Percentiles rank a stretch among this genome's conserved stretches.
Conservation (phyloP, 495 filamentous ascomycete genomes). For the Pyrenula massariospora region DNA sequence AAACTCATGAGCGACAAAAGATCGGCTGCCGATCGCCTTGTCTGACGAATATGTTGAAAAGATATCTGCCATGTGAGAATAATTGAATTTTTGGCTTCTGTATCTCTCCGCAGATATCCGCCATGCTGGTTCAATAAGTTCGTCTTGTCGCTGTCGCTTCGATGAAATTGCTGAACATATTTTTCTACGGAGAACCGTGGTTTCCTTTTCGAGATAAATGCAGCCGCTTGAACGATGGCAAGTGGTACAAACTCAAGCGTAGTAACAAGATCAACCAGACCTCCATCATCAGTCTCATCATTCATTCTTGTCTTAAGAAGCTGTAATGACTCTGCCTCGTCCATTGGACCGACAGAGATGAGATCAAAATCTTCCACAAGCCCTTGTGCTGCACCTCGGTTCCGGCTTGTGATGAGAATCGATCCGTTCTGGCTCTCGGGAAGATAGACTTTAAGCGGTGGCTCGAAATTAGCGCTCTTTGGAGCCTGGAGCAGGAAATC, state of each 20-base stretch:
- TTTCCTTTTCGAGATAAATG: slow-evolving; percentile 24
- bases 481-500: slow-evolving; percentile 10
- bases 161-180: slow-evolving; percentile 26
- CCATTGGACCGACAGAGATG: slow-evolving; percentile 25
- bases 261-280: slow-evolving; percentile 14
- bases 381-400: slow-evolving; percentile 11
- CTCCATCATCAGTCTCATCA: slow-evolving; percentile 4
- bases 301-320: slow-evolving; percentile 29
- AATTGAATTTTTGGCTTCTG: slow-evolving; percentile 11
- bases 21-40: slow-evolving; percentile 7
- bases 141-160: slow-evolving; percentile 6
- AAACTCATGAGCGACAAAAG: slow-evolving; percentile 17
- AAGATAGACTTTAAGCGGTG: slow-evolving; percentile 19
- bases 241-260: slow-evolving; percentile 35
- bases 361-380: slow-evolving; percentile 18
- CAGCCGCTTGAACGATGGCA: slow-evolving; percentile 36
- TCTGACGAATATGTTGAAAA: slow-evolving; percentile 13
- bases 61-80: slow-evolving; percentile 21
- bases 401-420: slow-evolving; percentile 23
- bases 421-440: slow-evolving; percentile 26
- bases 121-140: slow-evolving; percentile 9
- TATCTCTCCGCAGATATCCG: slow-evolving; percentile 16
- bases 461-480: background rate
- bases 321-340: slow-evolving; percentile 13
- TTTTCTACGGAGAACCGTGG: slow-evolving; percentile 13